Conservation (phyloP, 2,329 filamentous ascomycete genomes). For the Dothideomycetes sp. region DNA sequence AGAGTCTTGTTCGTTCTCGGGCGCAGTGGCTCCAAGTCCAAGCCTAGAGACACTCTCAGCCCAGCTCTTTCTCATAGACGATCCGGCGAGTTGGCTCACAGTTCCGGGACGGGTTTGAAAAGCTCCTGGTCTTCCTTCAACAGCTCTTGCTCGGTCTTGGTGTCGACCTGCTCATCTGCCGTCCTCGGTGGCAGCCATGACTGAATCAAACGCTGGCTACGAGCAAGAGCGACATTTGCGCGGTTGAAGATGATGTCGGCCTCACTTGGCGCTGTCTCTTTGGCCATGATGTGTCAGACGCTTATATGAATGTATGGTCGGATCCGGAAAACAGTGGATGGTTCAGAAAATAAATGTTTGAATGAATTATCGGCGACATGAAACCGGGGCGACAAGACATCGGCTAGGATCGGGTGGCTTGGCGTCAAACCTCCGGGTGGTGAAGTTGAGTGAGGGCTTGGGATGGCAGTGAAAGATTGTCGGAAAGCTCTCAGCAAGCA, state of each 20-base stretch:
- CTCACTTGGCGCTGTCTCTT: slow-evolving; percentile 8
- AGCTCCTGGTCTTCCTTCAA: slow-evolving; percentile 46
- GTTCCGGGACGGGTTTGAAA: slow-evolving; percentile 45
- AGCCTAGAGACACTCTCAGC: slow-evolving; percentile 23
- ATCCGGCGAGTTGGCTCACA: slow-evolving; percentile 30
- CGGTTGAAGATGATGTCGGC: slow-evolving; percentile 48
- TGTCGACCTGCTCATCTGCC: slow-evolving; percentile 28
- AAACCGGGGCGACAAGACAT: not conserved
- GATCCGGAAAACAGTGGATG: not conserved
- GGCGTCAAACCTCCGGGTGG: too few species aligned
- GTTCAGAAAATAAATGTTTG: not conserved
- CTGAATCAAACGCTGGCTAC: slow-evolving; percentile 44
- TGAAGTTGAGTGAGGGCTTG: too few species aligned
- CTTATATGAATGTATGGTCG: not conserved
- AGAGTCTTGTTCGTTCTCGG: slow-evolving; percentile 29
- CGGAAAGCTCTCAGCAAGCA: not conserved
- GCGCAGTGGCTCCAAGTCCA: slow-evolving; percentile 30
- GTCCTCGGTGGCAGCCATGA: slow-evolving; percentile 47
- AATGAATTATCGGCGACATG: not conserved
- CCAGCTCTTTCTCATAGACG: slow-evolving; percentile 10
- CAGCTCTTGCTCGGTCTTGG: slow-evolving; percentile 36
- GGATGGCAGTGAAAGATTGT: too few species aligned
- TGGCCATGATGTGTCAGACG: slow-evolving; percentile 1
- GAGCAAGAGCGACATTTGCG: slow-evolving; percentile 44
- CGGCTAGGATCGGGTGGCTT: slow-evolving; percentile 3